Conservation (phyloP, 2,329 filamentous ascomycete species). For the Trichophaea hybrida region DNA sequence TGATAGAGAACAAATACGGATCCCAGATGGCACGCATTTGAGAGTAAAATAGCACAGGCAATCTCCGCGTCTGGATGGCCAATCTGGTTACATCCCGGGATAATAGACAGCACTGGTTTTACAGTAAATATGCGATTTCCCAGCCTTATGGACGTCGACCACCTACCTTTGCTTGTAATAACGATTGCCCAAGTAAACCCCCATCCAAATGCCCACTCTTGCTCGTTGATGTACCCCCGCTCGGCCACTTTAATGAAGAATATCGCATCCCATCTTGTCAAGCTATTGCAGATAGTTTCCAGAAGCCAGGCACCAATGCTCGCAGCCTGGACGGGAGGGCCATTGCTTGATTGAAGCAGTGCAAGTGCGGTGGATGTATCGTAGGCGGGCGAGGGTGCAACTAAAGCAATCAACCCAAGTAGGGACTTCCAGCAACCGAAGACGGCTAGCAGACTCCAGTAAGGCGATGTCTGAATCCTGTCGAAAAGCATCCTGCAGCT, state of each 20-base stretch:
- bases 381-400: slow-evolving; percentile 43
- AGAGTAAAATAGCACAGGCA: slow-evolving; percentile 39
- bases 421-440: slow-evolving; percentile 41
- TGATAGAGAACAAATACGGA: slow-evolving; percentile 59
- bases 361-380: slow-evolving; percentile 56
- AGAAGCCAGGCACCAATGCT: slow-evolving; percentile 24
- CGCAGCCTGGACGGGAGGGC: slow-evolving; percentile 31
- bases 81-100: neutral
- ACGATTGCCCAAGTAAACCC: slow-evolving; percentile 36
- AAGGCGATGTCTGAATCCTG: neutral
- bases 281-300: slow-evolving; percentile 37
- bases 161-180: slow-evolving; percentile 20
- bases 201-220: slow-evolving; percentile 72
- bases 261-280: slow-evolving; percentile 69
- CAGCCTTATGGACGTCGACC: neutral
- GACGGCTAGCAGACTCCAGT: slow-evolving; percentile 4
- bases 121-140: neutral
- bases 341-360: neutral
- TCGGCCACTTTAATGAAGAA: slow-evolving; percentile 54
- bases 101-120: neutral
- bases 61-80: neutral
- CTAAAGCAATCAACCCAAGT: slow-evolving; percentile 47
- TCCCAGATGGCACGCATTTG: slow-evolving; percentile 60
- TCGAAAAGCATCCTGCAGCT: neutral
- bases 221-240: slow-evolving; percentile 57